Percentiles rank a stretch among this genome's conserved stretches.
These are phyloP conservation scores for Colletotrichum neosansevieriae DNA, from an alignment of 2,329 filamentous ascomycete species.

Conservation along the genomic window DNA sequence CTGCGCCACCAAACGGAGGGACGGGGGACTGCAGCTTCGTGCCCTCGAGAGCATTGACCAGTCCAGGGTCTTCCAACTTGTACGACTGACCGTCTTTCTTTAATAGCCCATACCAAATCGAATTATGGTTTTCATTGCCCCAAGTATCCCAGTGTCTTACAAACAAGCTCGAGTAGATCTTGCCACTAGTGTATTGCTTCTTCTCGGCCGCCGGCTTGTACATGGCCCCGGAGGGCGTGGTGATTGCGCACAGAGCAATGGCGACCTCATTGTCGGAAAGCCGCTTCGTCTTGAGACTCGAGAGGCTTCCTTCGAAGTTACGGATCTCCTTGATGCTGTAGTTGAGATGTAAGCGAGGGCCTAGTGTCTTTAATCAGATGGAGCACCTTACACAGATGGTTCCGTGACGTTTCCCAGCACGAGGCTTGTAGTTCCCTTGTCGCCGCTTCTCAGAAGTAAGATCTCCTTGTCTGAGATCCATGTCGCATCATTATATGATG, in stretches of 20 bases:
- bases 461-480: conserved; percentile 80
- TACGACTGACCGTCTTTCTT: conserved; percentile 56
- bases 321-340: conserved; percentile 54
- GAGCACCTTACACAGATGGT: conserved; percentile 53
- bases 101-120: conserved; percentile 79
- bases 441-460: conserved; percentile 63
- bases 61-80: conserved; percentile 55
- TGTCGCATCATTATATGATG: conserved; percentile 75
- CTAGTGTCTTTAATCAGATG: not conserved
- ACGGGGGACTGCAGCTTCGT: conserved; percentile 75
- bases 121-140: conserved; percentile 74
- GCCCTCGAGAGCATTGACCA: conserved; percentile 74
- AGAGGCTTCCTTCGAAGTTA: conserved; percentile 64
- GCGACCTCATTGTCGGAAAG: conserved; percentile 63
- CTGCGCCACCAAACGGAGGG: conserved; percentile 80
- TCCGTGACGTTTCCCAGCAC: conserved; percentile 54
- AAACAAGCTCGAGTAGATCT: conserved; percentile 80
- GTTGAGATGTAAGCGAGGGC: conserved; percentile 27
- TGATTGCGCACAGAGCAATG: conserved; percentile 71
- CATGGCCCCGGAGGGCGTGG: conserved; percentile 76
- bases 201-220: conserved; percentile 73
- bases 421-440: conserved; percentile 62
- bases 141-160: conserved; percentile 89
- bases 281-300: conserved; percentile 69
- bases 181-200: conserved; percentile 72